Base-by-base conservation (phyloP, 2,329 filamentous ascomycete species). In the Penicillium polonicum region DNA sequence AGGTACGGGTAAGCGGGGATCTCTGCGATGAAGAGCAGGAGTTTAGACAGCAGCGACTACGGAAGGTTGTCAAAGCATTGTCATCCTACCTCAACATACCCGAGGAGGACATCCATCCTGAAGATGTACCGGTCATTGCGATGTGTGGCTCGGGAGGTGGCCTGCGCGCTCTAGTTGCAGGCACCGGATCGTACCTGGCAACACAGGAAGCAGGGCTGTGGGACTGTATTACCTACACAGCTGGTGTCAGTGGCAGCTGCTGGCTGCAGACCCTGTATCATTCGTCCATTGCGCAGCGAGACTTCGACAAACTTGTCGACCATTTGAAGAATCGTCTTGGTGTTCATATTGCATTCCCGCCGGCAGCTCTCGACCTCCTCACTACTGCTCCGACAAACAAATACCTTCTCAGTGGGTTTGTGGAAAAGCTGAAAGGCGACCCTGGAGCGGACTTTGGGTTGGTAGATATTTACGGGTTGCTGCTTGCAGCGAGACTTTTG, bases 111-210 rank as follows among this genome's bases (percentile, higher is more conserved):
- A 86, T 99, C n/a, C 86, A 97, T 68, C 90, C 91, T 0, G 91
- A 96, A 46, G 94, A 99, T 76, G 88, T 97, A 7, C 94, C 94
- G 0, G 86, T 88, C 3, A 97, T 99, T 71, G 93, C 93, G 39
- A 88, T 97, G 79, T 96, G 93, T 67, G 92, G 92, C 9, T 97
- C 93, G 2, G 94, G 94, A 10, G 94, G 94, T 56, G 94, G 94
- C 0, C 76, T 99, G 46, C 83, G 94, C 50, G 94, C 94, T 1
- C 83, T 99, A 38, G 91, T 97, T 19, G 92, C 94, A 2, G 92
- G 93, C 4, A 88, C 92, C 0, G 92, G 93, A 0, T 97, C 92
- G 0, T 88, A 95, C 60, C 80, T 94, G 10, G 92, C 92, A 3
- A 84, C 91, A 0, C 86, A 91, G 59, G 89, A 97, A 71, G 89